A percentile compares a stretch with the other conserved stretches of the same genome.
Evolutionary conservation across 345 rosid genomes (phyloP).

Genomic region (Aquilaria yunnanensis): DNA sequence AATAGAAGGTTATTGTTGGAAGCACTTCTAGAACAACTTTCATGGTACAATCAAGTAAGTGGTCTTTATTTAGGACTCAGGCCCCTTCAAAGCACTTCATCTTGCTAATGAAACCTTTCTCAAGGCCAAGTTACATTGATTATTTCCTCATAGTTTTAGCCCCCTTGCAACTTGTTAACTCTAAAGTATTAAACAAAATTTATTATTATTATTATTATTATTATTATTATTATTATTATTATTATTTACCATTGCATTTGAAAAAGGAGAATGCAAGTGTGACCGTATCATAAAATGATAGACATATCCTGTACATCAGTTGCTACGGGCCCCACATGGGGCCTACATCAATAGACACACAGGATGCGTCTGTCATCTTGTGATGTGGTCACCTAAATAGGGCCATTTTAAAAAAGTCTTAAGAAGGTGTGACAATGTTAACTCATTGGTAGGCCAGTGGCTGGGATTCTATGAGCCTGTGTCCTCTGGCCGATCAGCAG

Average conservation of each 20-base stretch:
- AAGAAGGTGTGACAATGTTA: conserved; percentile 70
- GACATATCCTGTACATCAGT: too few relatives aligned
- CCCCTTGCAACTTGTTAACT: not conserved
- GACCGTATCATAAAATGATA: too few relatives aligned
- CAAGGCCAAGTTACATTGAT: conserved; percentile 46
- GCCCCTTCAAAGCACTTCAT: conserved; percentile 36
- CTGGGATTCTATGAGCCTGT: conserved; percentile 47
- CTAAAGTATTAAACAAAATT: not conserved
- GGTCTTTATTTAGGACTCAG: conserved; percentile 50
- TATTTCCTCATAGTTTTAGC: not conserved
- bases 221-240: too few relatives aligned
- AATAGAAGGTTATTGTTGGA: conserved; percentile 52
- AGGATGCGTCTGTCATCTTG: too few relatives aligned
- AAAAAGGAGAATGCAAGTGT: too few relatives aligned
- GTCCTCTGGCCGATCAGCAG: conserved; percentile 27
- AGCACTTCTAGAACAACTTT: conserved; percentile 45
- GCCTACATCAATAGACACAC: too few relatives aligned
- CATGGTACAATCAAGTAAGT: conserved; percentile 59
- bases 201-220: not conserved
- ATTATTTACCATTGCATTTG: too few relatives aligned
- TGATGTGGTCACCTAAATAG: too few relatives aligned
- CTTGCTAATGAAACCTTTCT: conserved; percentile 52
- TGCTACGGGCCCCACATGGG: too few relatives aligned
- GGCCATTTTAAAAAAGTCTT: conserved; percentile 26
- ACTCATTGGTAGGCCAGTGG: conserved; percentile 62